Evolutionary conservation across 768 basidiomycete species (phyloP).

Genomic region (Mycena polygramma): DNA sequence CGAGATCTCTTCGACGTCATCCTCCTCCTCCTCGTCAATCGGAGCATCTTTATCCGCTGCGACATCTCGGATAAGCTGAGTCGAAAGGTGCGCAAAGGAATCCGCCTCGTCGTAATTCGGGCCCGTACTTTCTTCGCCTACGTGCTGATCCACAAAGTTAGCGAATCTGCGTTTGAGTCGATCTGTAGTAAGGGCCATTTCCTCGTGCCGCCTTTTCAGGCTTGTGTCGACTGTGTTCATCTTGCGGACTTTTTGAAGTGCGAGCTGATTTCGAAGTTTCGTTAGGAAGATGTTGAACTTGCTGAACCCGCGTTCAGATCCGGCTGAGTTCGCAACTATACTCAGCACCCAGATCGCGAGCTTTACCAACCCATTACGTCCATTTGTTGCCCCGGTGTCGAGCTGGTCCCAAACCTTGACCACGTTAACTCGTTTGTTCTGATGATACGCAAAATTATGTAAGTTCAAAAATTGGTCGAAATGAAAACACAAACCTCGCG

Average conservation of each 20-base stretch:
- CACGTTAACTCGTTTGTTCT: not conserved
- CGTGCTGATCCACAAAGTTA: not conserved
- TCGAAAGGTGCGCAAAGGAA: conserved; percentile 3
- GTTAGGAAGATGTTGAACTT: conserved; percentile 42
- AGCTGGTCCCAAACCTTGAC: not conserved
- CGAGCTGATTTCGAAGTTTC: conserved; percentile 32
- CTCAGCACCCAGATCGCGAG: conserved; percentile 43
- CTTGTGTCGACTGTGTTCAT: conserved; percentile 2
- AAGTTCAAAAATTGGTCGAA: not conserved
- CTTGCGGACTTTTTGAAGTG: conserved; percentile 13
- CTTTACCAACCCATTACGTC: conserved; percentile 34
- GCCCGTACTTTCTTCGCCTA: not conserved
- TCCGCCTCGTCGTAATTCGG: not conserved
- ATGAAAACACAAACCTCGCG: conserved; percentile 6
- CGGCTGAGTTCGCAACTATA: conserved; percentile 46
- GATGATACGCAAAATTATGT: too few species aligned
- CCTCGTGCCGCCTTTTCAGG: conserved; percentile 22
- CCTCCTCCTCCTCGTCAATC: not conserved
- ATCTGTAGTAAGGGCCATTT: not conserved
- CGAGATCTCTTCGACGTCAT: not conserved
- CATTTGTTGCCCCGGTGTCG: not conserved
- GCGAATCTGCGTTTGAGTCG: not conserved
- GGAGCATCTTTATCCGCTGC: not conserved
- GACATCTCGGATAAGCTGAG: conserved; percentile 1
- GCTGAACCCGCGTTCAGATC: conserved; percentile 48